Percentiles rank a stretch among this genome's conserved stretches.
phyloP scores from a whole-genome alignment of 257 asterid species.

The Ballota nigra region DNA sequence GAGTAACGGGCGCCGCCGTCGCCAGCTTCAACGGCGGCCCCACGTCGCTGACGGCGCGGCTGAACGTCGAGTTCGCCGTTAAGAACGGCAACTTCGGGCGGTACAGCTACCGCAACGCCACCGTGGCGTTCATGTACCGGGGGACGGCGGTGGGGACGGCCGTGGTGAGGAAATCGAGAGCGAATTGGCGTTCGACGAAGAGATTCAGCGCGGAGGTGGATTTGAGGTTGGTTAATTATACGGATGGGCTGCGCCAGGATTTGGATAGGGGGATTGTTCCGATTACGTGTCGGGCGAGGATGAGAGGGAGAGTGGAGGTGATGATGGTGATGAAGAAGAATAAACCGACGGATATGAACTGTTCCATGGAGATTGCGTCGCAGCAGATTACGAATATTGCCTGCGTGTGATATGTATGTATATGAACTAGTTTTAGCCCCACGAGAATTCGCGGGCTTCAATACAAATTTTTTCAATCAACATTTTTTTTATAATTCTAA shows the following conservation, averaged over 20 bases:
- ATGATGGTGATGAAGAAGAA: conserved; percentile 40
- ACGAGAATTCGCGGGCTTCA: too few species aligned
- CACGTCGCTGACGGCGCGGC: neutral
- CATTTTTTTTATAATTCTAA: too few species aligned
- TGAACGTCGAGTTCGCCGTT: conserved; percentile 21
- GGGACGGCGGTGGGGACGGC: conserved; percentile 30
- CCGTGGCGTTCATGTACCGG: too few species aligned
- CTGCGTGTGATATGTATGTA: conserved; percentile 23
- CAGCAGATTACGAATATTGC: conserved; percentile 12
- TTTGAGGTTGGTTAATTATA: conserved; percentile 16
- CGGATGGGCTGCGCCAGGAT: conserved; percentile 17
- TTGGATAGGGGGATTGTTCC: conserved; percentile 28
- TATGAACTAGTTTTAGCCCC: too few species aligned
- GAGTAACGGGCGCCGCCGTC: conserved; percentile 24
- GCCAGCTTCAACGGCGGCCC: conserved; percentile 8
- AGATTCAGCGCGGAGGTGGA: conserved; percentile 22
- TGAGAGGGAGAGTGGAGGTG: conserved; percentile 44
- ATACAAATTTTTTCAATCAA: too few species aligned
- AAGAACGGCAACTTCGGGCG: too few species aligned
- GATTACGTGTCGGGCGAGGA: conserved; percentile 23
- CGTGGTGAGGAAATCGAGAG: conserved; percentile 12
- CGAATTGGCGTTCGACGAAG: conserved; percentile 28
- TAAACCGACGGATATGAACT: conserved; percentile 36
- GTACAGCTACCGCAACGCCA: too few species aligned
- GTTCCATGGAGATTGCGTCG: conserved; percentile 29